Conservation (phyloP, 2,329 filamentous ascomycete species). For the Penicillium sp. region DNA sequence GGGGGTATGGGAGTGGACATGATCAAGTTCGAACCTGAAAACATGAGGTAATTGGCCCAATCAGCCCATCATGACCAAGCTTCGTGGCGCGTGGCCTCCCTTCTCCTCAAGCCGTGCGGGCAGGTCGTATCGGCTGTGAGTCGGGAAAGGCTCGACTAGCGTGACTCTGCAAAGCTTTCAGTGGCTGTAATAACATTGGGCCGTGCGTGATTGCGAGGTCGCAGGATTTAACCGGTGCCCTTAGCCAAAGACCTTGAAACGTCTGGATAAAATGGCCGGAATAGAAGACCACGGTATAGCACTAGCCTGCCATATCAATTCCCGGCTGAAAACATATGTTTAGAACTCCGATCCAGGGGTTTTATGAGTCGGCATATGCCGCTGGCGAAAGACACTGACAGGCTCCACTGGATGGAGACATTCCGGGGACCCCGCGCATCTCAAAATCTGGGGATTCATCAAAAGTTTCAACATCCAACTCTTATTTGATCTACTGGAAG, state of each 20-base stretch:
- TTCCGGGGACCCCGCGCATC: slow-evolving; percentile 4
- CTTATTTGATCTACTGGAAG: neutral
- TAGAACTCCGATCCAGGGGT: neutral
- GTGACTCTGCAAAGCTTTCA: neutral
- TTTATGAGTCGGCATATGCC: neutral
- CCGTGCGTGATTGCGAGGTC: neutral
- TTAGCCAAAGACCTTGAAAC: neutral
- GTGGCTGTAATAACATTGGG: neutral
- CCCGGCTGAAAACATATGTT: too few species aligned
- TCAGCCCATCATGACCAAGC: slow-evolving; percentile 5
- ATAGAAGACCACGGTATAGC: neutral
- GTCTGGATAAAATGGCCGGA: neutral
- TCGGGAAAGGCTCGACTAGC: slow-evolving; percentile 4
- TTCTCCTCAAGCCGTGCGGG: neutral
- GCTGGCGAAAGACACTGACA: neutral
- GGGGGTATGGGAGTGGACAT: neutral
- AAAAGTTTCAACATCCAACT: too few species aligned
- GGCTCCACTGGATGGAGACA: neutral
- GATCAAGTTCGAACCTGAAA: neutral
- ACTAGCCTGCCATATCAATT: neutral
- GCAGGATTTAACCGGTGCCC: slow-evolving; percentile 3
- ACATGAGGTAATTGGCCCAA: neutral
- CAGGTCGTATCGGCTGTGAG: neutral
- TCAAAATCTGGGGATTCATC: neutral
- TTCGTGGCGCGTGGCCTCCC: slow-evolving; percentile 1